Percentiles rank a stretch among this genome's conserved stretches.
Evolutionary conservation across 2,329 filamentous ascomycete genomes (phyloP).

Genomic region (Clarireedia paspali): DNA sequence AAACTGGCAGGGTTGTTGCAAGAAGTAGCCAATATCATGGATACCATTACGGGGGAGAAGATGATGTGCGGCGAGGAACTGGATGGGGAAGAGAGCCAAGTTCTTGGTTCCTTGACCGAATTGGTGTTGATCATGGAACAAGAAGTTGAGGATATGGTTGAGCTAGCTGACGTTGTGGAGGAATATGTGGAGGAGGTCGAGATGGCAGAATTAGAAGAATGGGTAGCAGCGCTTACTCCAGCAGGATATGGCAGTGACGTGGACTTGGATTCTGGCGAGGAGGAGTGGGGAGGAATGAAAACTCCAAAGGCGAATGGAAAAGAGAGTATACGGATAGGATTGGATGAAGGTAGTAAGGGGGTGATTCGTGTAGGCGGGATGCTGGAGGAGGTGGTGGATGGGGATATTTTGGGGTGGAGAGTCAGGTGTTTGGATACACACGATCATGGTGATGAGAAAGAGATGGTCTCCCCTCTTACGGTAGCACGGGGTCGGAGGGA

Average conservation of each 20-base stretch:
- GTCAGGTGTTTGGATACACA: background rate
- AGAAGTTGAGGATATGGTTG: slow-evolving; percentile 4
- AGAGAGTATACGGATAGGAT: background rate
- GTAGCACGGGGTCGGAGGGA: background rate
- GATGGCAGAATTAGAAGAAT: background rate
- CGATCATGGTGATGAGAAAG: background rate
- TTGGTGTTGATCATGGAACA: slow-evolving; percentile 6
- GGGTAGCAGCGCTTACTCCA: background rate
- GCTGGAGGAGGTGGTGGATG: background rate
- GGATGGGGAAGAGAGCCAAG: background rate
- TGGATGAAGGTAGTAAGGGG: background rate
- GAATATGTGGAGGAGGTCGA: slow-evolving; percentile 7
- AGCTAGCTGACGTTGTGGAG: slow-evolving; percentile 1
- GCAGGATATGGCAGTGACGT: background rate
- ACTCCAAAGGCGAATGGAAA: background rate
- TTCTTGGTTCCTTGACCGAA: slow-evolving; percentile 4
- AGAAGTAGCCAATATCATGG: slow-evolving; percentile 4
- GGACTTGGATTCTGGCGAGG: background rate
- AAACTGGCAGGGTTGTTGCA: slow-evolving; percentile 3
- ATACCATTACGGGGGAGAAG: slow-evolving; percentile 1
- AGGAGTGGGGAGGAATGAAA: background rate
- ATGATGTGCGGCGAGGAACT: slow-evolving; percentile 7
- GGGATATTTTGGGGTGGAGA: slow-evolving; percentile 3
- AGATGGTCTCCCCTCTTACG: background rate
- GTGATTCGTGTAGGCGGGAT: background rate